A percentile compares a stretch with the other conserved stretches of the same genome.
These are phyloP conservation scores for Urochloa ruziziensis DNA, from an alignment of 176 grass and related monocot species.

Conservation along the genomic window DNA sequence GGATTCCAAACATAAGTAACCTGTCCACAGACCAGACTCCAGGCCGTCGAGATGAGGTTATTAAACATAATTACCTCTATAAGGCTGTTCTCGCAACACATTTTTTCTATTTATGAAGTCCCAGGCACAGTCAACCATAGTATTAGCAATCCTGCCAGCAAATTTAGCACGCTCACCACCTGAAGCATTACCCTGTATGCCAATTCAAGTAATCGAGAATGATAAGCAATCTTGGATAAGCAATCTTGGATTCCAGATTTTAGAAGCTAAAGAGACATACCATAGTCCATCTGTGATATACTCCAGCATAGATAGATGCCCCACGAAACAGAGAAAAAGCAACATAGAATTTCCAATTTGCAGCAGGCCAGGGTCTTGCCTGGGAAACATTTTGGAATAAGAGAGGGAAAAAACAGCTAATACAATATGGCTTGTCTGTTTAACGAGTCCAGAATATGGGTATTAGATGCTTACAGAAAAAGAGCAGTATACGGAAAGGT, in stretches of 20 bases:
- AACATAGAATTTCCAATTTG: conserved; percentile 88
- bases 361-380: conserved; percentile 80
- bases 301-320: conserved; percentile 86
- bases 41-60: neutral
- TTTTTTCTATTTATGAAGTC: conserved; percentile 65
- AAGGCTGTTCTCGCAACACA: conserved; percentile 52
- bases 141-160: conserved; percentile 50
- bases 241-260: conserved; percentile 16
- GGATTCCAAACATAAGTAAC: neutral
- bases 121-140: conserved; percentile 73
- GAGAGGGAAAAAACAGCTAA: neutral
- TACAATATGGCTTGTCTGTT: neutral
- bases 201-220: conserved; percentile 45
- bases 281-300: conserved; percentile 96
- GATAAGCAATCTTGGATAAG: conserved; percentile 5
- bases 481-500: conserved; percentile 78
- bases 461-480: conserved; percentile 52
- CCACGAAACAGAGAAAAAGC: conserved; percentile 91
- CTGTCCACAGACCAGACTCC: neutral
- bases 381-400: conserved; percentile 36
- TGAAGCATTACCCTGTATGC: conserved; percentile 90
- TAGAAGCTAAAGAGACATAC: conserved; percentile 44
- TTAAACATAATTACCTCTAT: conserved; percentile 56
- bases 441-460: neutral
- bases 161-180: conserved; percentile 88